Conservation (phyloP, 441 rosid species). For the Pelargonium cotyledonis region DNA sequence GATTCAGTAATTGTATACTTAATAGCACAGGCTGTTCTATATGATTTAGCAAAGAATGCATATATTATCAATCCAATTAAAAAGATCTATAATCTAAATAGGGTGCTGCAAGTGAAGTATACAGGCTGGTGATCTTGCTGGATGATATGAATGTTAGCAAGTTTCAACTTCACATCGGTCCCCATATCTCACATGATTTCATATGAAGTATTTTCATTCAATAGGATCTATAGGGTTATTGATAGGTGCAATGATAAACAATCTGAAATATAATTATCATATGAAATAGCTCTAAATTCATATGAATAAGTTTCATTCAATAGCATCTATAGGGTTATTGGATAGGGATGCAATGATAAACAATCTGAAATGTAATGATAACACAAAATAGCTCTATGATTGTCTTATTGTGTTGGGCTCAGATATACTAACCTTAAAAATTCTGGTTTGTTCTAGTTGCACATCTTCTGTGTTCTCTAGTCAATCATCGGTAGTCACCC, state of each 20-base stretch:
- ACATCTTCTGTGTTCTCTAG: not conserved
- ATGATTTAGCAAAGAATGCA: not conserved
- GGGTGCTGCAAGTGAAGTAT: not conserved
- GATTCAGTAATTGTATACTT: not conserved
- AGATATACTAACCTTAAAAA: not conserved
- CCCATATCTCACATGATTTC: not conserved
- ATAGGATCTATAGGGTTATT: not conserved
- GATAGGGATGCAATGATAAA: not conserved
- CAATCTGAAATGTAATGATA: not conserved
- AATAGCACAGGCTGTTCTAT: not conserved
- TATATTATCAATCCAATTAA: not conserved
- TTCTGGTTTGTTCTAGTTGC: not conserved
- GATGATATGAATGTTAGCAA: not conserved
- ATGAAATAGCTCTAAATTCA: not conserved
- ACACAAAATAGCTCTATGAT: not conserved
- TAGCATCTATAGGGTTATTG: not conserved
- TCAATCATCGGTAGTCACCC: not conserved
- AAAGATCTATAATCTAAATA: not conserved
- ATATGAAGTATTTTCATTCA: not conserved
- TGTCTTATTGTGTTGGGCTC: not conserved
- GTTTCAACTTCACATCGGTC: not conserved
- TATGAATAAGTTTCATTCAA: not conserved
- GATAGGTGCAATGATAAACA: not conserved
- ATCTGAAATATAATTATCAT: not conserved
- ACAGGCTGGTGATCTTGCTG: not conserved